A percentile compares a stretch with the other conserved stretches of the same genome.
phyloP scores from a whole-genome alignment of 2,329 filamentous ascomycete species.

The Colletotrichum truncatum region DNA sequence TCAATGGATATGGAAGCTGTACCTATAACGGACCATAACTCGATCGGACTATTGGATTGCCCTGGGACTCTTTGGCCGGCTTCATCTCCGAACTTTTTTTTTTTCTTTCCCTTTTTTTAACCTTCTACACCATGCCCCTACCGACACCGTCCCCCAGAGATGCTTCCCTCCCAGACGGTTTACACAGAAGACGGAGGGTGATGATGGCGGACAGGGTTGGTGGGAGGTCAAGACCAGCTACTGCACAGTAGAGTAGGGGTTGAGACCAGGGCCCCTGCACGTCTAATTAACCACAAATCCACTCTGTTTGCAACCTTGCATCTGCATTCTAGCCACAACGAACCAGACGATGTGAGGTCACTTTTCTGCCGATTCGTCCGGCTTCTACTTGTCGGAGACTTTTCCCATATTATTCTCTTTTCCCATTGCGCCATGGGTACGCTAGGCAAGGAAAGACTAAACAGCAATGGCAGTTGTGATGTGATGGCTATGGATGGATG shows the following conservation, averaged over 20 bases:
- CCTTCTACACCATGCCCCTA: no score
- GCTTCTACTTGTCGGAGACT: constrained; percentile 19
- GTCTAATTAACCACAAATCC: constrained; percentile 27
- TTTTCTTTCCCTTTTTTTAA: no score
- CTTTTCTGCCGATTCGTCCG: constrained; percentile 28
- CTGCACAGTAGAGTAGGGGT: background rate
- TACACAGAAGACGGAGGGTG: constrained; percentile 1
- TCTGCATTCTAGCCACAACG: background rate
- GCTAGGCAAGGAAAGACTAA: background rate
- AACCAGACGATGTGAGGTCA: constrained; percentile 6
- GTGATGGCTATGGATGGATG: background rate
- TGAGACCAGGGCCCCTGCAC: constrained; percentile 1
- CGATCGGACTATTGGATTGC: background rate
- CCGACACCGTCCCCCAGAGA: no score
- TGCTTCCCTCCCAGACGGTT: background rate
- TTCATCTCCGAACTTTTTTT: background rate
- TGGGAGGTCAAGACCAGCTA: background rate
- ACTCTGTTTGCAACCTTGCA: constrained; percentile 23
- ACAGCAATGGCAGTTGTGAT: background rate
- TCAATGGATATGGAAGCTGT: background rate
- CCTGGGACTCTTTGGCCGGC: background rate
- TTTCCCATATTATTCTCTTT: constrained; percentile 6
- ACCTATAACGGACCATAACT: background rate
- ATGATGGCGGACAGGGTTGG: background rate
- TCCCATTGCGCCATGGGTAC: background rate